Evolutionary conservation across 169 alveolate species (phyloP).

Genomic region (Plasmodium knowlesi): DNA sequence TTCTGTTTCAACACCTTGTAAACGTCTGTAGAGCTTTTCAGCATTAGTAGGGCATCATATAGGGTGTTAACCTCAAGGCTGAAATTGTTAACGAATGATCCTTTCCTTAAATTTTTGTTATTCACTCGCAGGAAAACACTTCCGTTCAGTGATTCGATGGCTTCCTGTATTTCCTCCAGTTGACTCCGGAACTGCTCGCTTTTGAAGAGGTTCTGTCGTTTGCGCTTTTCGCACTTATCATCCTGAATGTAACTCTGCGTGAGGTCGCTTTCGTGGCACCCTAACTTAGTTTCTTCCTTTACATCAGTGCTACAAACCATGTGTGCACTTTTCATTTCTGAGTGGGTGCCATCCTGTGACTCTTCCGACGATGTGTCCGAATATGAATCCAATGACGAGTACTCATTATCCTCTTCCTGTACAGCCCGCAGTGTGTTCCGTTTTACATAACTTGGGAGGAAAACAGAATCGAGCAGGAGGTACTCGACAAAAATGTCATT

Average conservation of each 20-base stretch:
- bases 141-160: constrained; percentile 21
- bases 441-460: constrained; percentile 51
- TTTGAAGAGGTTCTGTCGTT: background rate
- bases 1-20: constrained; percentile 31
- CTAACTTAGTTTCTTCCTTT: background rate
- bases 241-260: background rate
- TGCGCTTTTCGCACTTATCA: background rate
- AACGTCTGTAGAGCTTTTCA: constrained; percentile 53
- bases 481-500: constrained; percentile 15
- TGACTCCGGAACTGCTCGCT: constrained; percentile 20
- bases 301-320: background rate
- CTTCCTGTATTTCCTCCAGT: constrained; percentile 20
- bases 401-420: constrained; percentile 22
- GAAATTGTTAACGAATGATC: constrained; percentile 33
- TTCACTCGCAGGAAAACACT: constrained; percentile 56
- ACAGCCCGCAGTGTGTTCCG: constrained; percentile 11
- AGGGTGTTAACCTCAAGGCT: constrained; percentile 48
- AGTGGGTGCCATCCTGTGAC: background rate
- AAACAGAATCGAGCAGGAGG: constrained; percentile 32
- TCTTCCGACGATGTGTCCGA: background rate
- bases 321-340: background rate
- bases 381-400: constrained; percentile 60
- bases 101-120: constrained; percentile 25
- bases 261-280: background rate
- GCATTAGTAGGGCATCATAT: constrained; percentile 45